phyloP scores from a whole-genome alignment of 176 grass and related monocot genomes.

The Musa acuminata region DNA sequence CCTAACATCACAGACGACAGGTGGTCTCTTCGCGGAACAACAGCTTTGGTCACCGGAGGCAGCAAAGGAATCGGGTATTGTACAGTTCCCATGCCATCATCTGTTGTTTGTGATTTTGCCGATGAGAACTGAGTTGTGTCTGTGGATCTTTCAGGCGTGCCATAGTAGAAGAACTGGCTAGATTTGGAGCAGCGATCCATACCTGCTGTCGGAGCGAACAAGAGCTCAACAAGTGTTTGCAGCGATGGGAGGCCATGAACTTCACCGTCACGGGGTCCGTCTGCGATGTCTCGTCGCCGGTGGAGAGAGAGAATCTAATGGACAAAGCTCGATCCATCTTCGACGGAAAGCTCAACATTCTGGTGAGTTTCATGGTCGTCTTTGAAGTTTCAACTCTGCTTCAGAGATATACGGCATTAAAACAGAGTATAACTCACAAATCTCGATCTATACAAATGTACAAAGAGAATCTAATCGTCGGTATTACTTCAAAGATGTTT shows the following conservation, averaged over 20 bases:
- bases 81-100: no score
- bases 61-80: slow-evolving; percentile 35
- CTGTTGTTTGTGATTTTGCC: no score
- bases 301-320: slow-evolving; percentile 25
- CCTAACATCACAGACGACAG: slow-evolving; percentile 1
- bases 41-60: slow-evolving; percentile 42
- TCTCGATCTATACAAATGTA: no score
- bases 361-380: slow-evolving; percentile 5
- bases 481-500: no score
- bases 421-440: no score
- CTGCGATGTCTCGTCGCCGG: slow-evolving; percentile 33
- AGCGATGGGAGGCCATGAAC: slow-evolving; percentile 20
- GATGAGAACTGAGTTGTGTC: not conserved
- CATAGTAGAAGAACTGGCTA: slow-evolving; percentile 36
- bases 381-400: no score
- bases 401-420: no score
- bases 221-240: slow-evolving; percentile 24
- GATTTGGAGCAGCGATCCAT: slow-evolving; percentile 29
- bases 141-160: slow-evolving; percentile 16
- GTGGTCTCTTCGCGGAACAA: slow-evolving; percentile 28
- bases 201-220: slow-evolving; percentile 29
- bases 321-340: slow-evolving; percentile 17
- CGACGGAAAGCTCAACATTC: slow-evolving; percentile 33
- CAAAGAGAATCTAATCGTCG: no score
- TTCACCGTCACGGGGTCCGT: slow-evolving; percentile 14